Evolutionary conservation across 2,329 filamentous ascomycete species (phyloP), one percentile per base, ranked within the genome.

Genomic region (Ophiostoma quercus): DNA sequence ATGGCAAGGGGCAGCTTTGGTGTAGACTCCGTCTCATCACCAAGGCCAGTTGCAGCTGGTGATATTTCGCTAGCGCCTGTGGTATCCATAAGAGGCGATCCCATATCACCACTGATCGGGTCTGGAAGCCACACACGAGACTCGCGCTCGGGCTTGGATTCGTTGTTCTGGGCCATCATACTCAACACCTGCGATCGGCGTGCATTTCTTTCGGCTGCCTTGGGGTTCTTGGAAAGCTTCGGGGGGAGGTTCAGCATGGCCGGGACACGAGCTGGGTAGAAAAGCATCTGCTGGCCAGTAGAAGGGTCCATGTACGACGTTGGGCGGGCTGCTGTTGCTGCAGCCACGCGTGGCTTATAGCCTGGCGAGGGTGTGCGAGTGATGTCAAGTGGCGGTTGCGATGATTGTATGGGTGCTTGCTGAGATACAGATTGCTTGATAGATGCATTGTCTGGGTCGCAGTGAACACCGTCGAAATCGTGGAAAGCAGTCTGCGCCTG

Each of bases 181-280:
- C 85, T 87, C 63, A 96, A 79, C 7, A 94, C 81, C 75, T 95
- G 89, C 0, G 92, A 91, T 29, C 90, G 88, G 69, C 92, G 87
- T 74, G 88, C 85, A 70, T 92, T 89, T 69, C 88, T 85, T 5
- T 88, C 84, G 11, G 84, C 80, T 2, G 86, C 80, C 68, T 90
- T 86, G 9, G 90, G 88, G 68, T 88, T 85, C 75, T 89, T 91
- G 0, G 94, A 96, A 67, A 98, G 81, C 75, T 92, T 91, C 63
- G 93, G 92, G 0, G 95, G 95, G 14, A 99, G 82, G 75, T 97
- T 98, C 70, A 99, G 84, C 89, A 96, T 94, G 72, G 91, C 89
- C 2, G 95, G 95, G 2, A 99, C 95, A 0, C 92, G 94, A 2
- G 95, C 95, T 16, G 95, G 95, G 78, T 99, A 99, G 79, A 90